Evolutionary conservation across 2,329 filamentous ascomycete species (phyloP), one percentile per base, ranked within the genome.

Genomic region (Drechslerella coelobrocha): DNA sequence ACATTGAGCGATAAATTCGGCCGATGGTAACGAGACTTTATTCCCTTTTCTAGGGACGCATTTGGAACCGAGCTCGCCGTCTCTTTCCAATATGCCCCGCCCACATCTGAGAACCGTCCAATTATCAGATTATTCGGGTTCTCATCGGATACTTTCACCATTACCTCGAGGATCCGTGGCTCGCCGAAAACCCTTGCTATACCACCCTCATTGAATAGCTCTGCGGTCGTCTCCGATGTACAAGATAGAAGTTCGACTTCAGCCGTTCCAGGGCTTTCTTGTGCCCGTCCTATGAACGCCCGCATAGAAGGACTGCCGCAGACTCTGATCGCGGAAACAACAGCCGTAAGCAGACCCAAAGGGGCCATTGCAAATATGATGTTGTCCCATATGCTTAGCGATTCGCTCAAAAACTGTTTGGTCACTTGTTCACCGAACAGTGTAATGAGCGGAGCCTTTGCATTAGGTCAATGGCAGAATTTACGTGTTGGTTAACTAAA

Each of bases 191-290:
- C 50, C 12, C 50, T 19, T 19, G 50, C 50, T 29, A 53, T 53
- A 26, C 50, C 50, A 14, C 50, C 50, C 14, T 53, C 29, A 29
- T 53, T 27, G 26, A 31, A 37, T 34, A 45, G 55, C 12, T 24
- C 9, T 14, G 43, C 43, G 4, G 43, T 48, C 4, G 43, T 77
- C 0, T 73, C 72, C 2, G 76, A 78, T 0, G 80, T 82, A 0
- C 79, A 81, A 0, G 79, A 77, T 68, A 78, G 79, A 0, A 82
- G 61, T 45, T 82, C 80, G 0, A 76, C 75, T 60, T 82, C 80
- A 0, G 74, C 77, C 0, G 57, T 71, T 0, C 76, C 78, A 0
- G 62, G 51, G 1, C 76, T 76, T 71, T 81, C 80, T 43, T 78
- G 77, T 0, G 79, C 76, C 37, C 79, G 62, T 0, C 81, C 80